Conservation (phyloP, 768 basidiomycete species). For the Panaeolus papilionaceus region DNA sequence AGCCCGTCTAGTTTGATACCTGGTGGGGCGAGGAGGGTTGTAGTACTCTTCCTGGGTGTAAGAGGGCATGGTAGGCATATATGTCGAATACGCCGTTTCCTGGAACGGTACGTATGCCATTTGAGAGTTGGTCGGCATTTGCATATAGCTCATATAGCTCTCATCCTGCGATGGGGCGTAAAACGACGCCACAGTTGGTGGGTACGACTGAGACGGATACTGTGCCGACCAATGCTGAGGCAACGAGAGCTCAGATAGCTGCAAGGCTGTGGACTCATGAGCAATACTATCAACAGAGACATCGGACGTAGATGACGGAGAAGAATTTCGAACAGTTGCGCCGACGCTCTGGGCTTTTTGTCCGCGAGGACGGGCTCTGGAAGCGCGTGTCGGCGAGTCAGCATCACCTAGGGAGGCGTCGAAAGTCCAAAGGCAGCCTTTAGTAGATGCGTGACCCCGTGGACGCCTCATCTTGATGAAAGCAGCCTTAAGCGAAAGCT, state of each 20-base stretch:
- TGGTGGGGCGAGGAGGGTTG: background rate
- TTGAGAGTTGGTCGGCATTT: background rate
- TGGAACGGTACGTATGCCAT: background rate
- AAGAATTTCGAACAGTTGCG: background rate
- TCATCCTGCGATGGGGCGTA: background rate
- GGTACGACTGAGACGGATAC: background rate
- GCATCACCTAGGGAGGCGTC: background rate
- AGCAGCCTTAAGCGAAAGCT: slow-evolving; percentile 25
- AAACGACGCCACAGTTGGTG: background rate
- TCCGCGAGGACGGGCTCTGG: background rate
- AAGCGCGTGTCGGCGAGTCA: background rate
- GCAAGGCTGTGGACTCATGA: background rate
- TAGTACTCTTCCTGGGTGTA: background rate
- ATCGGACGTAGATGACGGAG: slow-evolving; percentile 3
- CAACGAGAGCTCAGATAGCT: background rate
- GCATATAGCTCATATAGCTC: background rate
- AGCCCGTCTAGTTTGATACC: background rate
- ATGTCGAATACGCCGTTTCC: background rate
- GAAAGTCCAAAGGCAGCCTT: slow-evolving; percentile 7
- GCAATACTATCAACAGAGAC: background rate
- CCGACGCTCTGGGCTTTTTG: background rate
- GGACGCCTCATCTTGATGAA: slow-evolving; percentile 18
- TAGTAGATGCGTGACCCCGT: background rate
- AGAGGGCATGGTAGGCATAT: background rate
- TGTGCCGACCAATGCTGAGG: background rate